Evolutionary conservation across 2,329 filamentous ascomycete genomes (phyloP), one percentile per base, ranked within the genome.

Genomic region (Scortechinia acanthostroma): DNA sequence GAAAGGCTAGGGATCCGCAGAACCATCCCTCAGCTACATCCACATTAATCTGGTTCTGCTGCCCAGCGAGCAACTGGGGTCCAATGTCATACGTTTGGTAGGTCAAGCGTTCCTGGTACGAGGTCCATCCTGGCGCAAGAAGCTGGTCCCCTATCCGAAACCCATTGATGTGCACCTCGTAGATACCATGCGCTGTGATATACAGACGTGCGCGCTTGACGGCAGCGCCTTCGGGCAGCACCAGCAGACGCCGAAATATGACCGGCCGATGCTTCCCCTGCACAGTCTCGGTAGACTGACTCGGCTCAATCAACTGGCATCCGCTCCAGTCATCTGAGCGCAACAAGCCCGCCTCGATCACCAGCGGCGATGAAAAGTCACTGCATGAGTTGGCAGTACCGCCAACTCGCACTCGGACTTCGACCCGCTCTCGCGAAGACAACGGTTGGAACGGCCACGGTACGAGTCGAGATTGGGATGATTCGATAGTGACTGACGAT

Each of bases 61-160:
- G 46, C 1, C 51, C 37, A 1, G 53, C 54, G 6, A 47, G 21
- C 1, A 77, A 46, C 0, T 71, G 57, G 1, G 58, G 48, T 0
- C 65, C 67, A 1, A 79, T 68, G 48, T 80, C 72, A 45, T 71
- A 74, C 0, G 68, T 71, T 46, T 78, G 66, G 48, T 79, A 81
- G 1, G 65, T 59, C n/a, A 71, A 64, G 1, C 74, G 63, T 42
- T 69, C 56, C 0, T 65, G 57, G 49, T 79, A 80, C 2, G 65
- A 66, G 37, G 70, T 68, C 70, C 73, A 78, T 0, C 74, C 74
- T 0, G 74, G 74, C 17, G 73, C 68, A 25, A 76, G 56, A 23
- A 66, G 62, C 17, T 58, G 50, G 46, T 60, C 50, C 0, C 66
- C 65, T 2, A 74, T 62, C 3, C 55, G 53, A 0, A 55, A 47